Conservation (phyloP, 129 eudicot species). For the Ambrosia artemisiifolia region DNA sequence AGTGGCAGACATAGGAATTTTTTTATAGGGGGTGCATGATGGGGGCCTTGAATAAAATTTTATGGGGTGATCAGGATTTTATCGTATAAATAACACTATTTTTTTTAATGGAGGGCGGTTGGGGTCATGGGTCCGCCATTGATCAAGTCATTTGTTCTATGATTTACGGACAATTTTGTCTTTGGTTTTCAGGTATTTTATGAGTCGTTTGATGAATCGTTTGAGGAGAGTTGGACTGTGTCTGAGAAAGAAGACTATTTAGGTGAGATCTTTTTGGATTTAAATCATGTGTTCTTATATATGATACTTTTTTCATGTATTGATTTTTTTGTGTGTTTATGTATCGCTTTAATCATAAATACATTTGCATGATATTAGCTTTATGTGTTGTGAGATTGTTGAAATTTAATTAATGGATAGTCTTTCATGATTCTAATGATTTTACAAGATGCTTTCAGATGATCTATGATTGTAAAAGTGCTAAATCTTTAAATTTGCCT, state of each 20-base stretch:
- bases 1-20: too few species aligned
- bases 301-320: neutral
- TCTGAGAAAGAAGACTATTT: constrained; percentile 72
- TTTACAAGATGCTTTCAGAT: neutral
- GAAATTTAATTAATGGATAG: too few species aligned
- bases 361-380: neutral
- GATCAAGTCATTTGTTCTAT: neutral
- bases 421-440: neutral
- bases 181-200: constrained; percentile 46
- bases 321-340: neutral
- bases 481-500: neutral
- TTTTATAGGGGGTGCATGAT: too few species aligned
- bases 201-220: constrained; percentile 75
- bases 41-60: too few species aligned
- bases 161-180: neutral
- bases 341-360: neutral
- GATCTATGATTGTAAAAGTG: neutral
- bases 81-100: too few species aligned
- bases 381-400: neutral
- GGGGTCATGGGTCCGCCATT: too few species aligned
- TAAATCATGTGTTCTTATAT: neutral
- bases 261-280: constrained; percentile 40
- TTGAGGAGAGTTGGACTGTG: constrained; percentile 73
- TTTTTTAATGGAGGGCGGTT: too few species aligned
- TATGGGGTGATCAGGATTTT: too few species aligned